Evolutionary conservation across 2,329 filamentous ascomycete species (phyloP), one percentile per base, ranked within the genome.

Genomic region (Cladosporium sp.): DNA sequence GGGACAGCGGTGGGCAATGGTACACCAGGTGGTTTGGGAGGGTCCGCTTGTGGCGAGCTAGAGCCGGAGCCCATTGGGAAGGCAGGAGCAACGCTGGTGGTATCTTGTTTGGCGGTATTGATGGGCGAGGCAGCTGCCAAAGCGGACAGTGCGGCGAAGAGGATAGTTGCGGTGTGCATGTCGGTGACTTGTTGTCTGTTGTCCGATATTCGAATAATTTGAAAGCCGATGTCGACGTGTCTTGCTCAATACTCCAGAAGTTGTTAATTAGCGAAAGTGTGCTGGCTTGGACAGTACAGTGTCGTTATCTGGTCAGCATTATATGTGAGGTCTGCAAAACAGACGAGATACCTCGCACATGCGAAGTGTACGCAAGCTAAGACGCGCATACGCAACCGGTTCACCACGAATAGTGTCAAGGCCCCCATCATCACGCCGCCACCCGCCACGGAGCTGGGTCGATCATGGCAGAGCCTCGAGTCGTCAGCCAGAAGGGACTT

Each of bases 41-140:
- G 45, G 20, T 12, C 32, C 8, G 7, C 15, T 36, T 28, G 28
- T 28, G 35, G 35, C 5, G 47, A 17, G 17, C 25, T 7, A 8
- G 52, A 37, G 2, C 47, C 47, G 32, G 47, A 34, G 28, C 52
- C 32, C 13, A 37, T 17, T 6, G 52, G 40, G 40, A 45, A 47
- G n/a, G 52, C 28, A 13, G 52, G 28, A 19, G 40, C 13, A 4
- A 10, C 28, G 52, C 40, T 32, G 20, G 50, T 34, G 12, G 50
- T 19, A 7, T 55, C 28, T 32, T 17, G 28, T 17, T 36, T 36
- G 28, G 51, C 19, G 20, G 28, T 24, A 19, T 55, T 37, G 32
- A 55, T 55, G 40, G 52, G 52, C 4, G 52, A 55, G 20, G 52
- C 52, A 20, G 40, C 19, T 32, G 52, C 32, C 20, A 55, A 15